Evolutionary conservation across 768 basidiomycete species (phyloP).

Genomic region (Naganishia friedmannii): DNA sequence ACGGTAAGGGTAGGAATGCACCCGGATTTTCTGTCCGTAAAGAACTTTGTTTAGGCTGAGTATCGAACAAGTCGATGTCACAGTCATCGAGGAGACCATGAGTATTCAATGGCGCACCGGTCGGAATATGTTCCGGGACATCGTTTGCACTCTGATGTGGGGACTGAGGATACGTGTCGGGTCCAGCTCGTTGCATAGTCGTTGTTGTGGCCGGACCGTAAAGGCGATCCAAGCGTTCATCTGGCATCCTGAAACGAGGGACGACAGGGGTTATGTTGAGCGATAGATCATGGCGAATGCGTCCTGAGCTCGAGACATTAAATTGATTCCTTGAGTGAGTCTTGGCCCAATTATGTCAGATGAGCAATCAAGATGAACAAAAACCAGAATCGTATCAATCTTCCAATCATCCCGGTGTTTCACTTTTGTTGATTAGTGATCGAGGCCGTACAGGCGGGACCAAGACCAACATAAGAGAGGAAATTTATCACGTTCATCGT

Average conservation of each 20-base stretch:
- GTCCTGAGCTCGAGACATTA: not conserved
- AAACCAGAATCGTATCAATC: not conserved
- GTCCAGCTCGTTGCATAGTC: not conserved
- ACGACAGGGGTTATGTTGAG: not conserved
- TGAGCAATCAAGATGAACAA: not conserved
- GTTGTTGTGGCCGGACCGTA: not conserved
- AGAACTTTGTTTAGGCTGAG: not conserved
- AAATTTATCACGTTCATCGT: too few species aligned
- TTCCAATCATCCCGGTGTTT: not conserved
- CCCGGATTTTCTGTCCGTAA: not conserved
- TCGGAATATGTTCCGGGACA: not conserved
- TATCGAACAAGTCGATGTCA: not conserved
- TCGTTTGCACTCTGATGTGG: not conserved
- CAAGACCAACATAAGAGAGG: too few species aligned
- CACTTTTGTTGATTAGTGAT: slow-evolving; percentile 5
- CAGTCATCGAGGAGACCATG: not conserved
- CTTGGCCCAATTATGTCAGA: not conserved
- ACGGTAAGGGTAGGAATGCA: not conserved
- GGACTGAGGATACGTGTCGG: not conserved
- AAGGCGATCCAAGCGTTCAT: not conserved
- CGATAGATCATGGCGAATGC: not conserved
- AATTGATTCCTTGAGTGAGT: too few species aligned
- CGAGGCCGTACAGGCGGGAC: too few species aligned
- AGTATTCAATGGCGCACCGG: not conserved
- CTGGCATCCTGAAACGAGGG: not conserved